phyloP scores from a whole-genome alignment of 768 basidiomycete species.

The Agaricus bisporus region DNA sequence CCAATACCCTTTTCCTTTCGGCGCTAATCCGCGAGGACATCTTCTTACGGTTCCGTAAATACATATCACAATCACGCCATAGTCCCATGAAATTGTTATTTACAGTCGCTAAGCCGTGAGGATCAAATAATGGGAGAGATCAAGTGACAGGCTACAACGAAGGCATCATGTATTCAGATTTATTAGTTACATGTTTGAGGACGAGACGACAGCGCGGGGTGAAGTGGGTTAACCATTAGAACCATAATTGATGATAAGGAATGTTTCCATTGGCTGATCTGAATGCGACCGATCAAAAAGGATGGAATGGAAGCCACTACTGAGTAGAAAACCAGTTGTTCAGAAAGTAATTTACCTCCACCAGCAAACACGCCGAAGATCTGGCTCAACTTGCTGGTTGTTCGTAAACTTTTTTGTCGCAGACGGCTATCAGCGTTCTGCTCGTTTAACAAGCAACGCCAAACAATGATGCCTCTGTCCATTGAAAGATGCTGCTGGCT shows the following conservation, averaged over 20 bases:
- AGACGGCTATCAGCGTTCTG: constrained; percentile 3
- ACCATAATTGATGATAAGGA: background rate
- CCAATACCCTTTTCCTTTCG: background rate
- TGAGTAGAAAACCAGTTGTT: too few species aligned
- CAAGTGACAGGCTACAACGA: background rate
- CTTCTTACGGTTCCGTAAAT: background rate
- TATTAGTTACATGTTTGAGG: background rate
- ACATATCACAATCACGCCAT: background rate
- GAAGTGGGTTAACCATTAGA: background rate
- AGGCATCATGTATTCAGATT: background rate
- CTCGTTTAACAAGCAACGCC: background rate
- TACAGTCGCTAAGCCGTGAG: background rate
- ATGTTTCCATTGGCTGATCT: too few species aligned
- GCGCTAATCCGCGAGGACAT: background rate
- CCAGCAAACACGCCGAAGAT: too few species aligned
- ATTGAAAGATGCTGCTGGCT: constrained; percentile 1
- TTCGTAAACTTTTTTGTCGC: too few species aligned
- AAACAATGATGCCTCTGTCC: background rate
- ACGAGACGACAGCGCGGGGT: background rate
- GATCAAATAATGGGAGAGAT: background rate
- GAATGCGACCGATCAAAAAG: too few species aligned
- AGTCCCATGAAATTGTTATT: background rate
- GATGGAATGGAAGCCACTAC: too few species aligned
- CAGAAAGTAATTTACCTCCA: too few species aligned
- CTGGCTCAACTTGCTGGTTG: too few species aligned